Conservation (phyloP, 1,284 basidiomycete genomes). For the Malassezia psittaci region DNA sequence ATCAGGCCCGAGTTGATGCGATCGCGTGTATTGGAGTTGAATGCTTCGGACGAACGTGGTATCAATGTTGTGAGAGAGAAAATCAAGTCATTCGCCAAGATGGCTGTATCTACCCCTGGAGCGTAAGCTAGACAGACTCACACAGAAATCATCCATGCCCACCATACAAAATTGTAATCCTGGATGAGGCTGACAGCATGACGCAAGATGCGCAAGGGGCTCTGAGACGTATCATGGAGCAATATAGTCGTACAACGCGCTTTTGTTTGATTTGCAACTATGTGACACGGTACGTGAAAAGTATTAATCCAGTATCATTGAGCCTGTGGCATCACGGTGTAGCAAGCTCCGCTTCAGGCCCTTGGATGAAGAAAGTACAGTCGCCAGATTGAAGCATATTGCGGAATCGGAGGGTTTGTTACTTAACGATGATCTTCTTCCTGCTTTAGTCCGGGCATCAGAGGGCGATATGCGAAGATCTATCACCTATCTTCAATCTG, state of each 20-base stretch:
- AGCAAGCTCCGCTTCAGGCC: slow-evolving; percentile 98
- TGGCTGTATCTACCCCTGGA: slow-evolving; percentile 40
- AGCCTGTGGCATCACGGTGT: slow-evolving; percentile 94
- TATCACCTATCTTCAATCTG: slow-evolving; percentile 97
- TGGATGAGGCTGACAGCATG: slow-evolving; percentile 99
- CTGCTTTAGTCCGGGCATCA: slow-evolving; percentile 67
- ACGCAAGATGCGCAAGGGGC: slow-evolving; percentile 97
- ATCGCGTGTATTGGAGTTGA: slow-evolving; percentile 89
- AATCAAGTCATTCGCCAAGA: slow-evolving; percentile 91
- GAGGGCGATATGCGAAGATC: slow-evolving; percentile 88
- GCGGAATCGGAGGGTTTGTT: slow-evolving; percentile 56
- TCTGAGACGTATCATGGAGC: slow-evolving; percentile 94
- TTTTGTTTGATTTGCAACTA: slow-evolving; percentile 99
- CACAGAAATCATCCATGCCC: slow-evolving; percentile 68
- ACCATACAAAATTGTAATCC: slow-evolving; percentile 96
- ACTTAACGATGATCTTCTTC: slow-evolving; percentile 49
- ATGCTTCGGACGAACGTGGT: slow-evolving; percentile 96
- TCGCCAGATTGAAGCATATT: slow-evolving; percentile 68
- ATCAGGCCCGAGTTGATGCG: slow-evolving; percentile 73
- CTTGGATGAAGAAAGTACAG: slow-evolving; percentile 67
- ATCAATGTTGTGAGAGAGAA: slow-evolving; percentile 95
- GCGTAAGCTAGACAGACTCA: neutral
- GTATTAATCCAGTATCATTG: slow-evolving; percentile 73
- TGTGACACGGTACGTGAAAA: slow-evolving; percentile 70
- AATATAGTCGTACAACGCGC: slow-evolving; percentile 85